phyloP scores from a whole-genome alignment of 495 filamentous ascomycete genomes.

The Neurospora tetraspora region DNA sequence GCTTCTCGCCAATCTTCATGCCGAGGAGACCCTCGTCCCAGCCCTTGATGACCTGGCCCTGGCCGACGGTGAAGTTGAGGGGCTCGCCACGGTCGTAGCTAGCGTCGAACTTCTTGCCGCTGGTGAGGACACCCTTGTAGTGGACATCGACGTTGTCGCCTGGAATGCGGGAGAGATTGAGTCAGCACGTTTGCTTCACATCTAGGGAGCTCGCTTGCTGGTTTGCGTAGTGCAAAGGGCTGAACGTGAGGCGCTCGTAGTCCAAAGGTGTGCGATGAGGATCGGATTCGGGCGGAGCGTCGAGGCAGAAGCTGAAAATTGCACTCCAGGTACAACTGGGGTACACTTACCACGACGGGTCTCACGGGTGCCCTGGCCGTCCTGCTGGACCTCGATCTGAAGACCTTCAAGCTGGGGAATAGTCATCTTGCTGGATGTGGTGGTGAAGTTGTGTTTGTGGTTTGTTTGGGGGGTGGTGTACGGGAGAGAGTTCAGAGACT shows the following conservation, averaged over 20 bases:
- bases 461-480: not conserved
- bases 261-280: not conserved
- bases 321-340: not conserved
- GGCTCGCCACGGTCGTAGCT: conserved; percentile 55
- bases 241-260: not conserved
- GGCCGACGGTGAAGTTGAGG: conserved; percentile 59
- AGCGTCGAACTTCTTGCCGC: conserved; percentile 26
- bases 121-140: conserved; percentile 22
- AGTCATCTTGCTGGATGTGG: conserved; percentile 17
- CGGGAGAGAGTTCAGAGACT: not conserved
- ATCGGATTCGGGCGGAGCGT: not conserved
- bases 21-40: conserved; percentile 79
- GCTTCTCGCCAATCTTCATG: conserved; percentile 88
- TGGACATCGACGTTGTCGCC: conserved; percentile 23
- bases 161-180: not conserved
- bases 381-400: conserved; percentile 12
- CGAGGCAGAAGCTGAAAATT: not conserved
- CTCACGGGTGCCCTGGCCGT: conserved; percentile 18
- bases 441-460: not conserved
- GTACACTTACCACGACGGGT: conserved; percentile 20
- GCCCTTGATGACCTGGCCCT: conserved; percentile 66
- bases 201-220: not conserved
- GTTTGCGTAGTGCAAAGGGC: not conserved
- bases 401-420: conserved; percentile 21
- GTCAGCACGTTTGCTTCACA: not conserved